Base-by-base conservation (phyloP, 345 rosid genomes). In the Lumnitzera littorea region DNA sequence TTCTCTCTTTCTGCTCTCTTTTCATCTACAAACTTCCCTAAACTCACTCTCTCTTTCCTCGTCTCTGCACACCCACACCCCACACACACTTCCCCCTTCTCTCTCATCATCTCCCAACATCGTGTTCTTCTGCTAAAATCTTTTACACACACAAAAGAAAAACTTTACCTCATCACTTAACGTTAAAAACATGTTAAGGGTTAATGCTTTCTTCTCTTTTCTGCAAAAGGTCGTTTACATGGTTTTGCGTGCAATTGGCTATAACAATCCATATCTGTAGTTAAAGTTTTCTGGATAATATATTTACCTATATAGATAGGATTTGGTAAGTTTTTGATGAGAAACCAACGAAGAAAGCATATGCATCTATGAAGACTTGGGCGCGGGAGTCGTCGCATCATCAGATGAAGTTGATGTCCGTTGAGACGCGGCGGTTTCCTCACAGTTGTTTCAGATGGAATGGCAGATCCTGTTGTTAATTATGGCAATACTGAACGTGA, bases 301-400 rank as follows among this genome's bases (percentile, higher is more conserved):
- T 36, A 36, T 36, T 6, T 36, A 27, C 31, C 0, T 20, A 20
- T 20, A 20, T 20, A 6, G 3, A 46, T 60, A 53, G 25, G 27
- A 60, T 31, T 48, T 60, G 63, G 46, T 23, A 50, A 49, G 48
- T 17, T 12, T 59, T 60, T 17, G 51, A 56, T 50, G 47, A 64
- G 61, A 55, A 53, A 46, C n/a, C 57, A 14, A 52, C 43, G 59
- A 29, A 48, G 73, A 66, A 70, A 82, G 65, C 84, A 57, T 67
- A 84, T 86, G 87, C 85, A 79, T 83, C 91, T 78, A 88, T 91
- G 98, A 83, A 82, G 98, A 86, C 87, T 72, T 76, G 82, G 76
- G 79, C 78, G 78, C 68, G 62, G 77, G 81, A 80, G 72, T 76
- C 74, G 70, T 76, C 70, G 78, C 76, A 71, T 64, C 82, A 67